Percentiles rank a stretch among this genome's conserved stretches.
phyloP scores from a whole-genome alignment of 345 rosid species.

The Populus deltoides region DNA sequence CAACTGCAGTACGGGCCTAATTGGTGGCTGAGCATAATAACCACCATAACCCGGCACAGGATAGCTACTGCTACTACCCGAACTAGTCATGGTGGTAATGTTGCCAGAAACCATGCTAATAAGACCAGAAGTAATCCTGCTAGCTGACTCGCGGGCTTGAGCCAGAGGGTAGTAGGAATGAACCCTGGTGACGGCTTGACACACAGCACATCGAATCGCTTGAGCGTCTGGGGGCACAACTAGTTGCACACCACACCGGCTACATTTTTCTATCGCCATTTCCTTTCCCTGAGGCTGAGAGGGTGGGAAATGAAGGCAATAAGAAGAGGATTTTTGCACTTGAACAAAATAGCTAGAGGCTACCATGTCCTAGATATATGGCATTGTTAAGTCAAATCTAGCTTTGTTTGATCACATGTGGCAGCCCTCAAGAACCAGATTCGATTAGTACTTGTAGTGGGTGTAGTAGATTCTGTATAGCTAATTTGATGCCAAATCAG shows the following conservation, averaged over 20 bases:
- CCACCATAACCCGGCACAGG: constrained; percentile 13
- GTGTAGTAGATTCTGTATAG: no score
- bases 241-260: constrained; percentile 47
- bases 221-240: constrained; percentile 38
- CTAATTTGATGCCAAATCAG: no score
- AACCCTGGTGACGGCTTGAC: constrained; percentile 40
- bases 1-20: not conserved
- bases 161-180: constrained; percentile 18
- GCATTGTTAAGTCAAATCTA: no score
- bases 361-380: not conserved
- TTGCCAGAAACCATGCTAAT: constrained; percentile 11
- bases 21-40: constrained; percentile 18
- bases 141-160: constrained; percentile 24
- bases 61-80: not conserved
- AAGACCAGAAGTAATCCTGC: constrained; percentile 4
- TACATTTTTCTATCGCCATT: constrained; percentile 51
- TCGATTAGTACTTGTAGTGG: no score
- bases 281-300: not conserved
- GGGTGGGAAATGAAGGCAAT: not conserved
- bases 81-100: not conserved
- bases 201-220: constrained; percentile 37
- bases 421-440: no score
- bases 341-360: no score
- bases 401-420: no score
- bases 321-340: not conserved